phyloP scores from a whole-genome alignment of 371 early-diverging fungal species.

The Cokeromyces recurvatus region DNA sequence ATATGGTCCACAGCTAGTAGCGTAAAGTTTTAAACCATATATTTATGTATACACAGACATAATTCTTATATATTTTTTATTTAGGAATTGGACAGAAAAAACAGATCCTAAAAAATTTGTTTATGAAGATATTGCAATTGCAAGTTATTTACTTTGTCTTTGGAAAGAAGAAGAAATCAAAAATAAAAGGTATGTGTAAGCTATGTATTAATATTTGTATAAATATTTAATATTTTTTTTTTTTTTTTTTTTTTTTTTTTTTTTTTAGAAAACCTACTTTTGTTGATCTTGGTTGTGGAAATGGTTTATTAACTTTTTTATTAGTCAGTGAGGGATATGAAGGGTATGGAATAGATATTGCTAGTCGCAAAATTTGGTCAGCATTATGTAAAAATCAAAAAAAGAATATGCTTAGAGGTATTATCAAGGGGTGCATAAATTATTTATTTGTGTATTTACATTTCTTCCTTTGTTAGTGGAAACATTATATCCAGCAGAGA shows the following conservation, averaged over 20 bases:
- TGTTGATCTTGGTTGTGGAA: conserved; percentile 93
- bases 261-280: conserved; percentile 50
- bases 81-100: conserved; percentile 68
- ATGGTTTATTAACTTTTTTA: conserved; percentile 79
- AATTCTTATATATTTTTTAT: background rate
- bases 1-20: conserved; percentile 52
- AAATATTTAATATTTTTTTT: background rate
- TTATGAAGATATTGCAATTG: conserved; percentile 83
- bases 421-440: background rate
- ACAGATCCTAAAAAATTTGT: conserved; percentile 84
- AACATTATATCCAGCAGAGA: conserved; percentile 57
- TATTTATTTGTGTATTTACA: background rate
- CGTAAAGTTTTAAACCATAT: conserved; percentile 18
- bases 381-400: conserved; percentile 17
- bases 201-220: too few relatives aligned
- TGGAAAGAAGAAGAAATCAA: conserved; percentile 56
- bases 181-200: conserved; percentile 6
- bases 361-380: conserved; percentile 76
- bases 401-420: conserved; percentile 33
- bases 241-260: too few relatives aligned
- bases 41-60: too few relatives aligned
- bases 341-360: conserved; percentile 81
- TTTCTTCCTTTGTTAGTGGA: conserved; percentile 31
- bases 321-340: conserved; percentile 72
- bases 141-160: conserved; percentile 72